Conservation (phyloP, 2,329 filamentous ascomycete genomes). For the Exophiala aquamarina region DNA sequence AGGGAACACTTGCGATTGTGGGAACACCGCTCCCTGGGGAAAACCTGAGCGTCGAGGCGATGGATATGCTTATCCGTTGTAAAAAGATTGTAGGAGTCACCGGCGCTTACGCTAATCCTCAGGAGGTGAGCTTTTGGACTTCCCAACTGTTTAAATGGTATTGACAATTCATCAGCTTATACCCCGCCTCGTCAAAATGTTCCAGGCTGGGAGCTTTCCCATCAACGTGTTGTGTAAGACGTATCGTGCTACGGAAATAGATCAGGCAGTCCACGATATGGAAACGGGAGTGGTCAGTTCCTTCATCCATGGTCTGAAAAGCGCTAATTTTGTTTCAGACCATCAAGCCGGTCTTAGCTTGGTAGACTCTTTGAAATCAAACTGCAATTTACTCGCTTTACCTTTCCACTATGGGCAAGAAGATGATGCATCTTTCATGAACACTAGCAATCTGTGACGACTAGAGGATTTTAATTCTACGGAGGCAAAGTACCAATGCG, state of each 20-base stretch:
- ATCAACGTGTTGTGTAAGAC: constrained; percentile 3
- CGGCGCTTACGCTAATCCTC: constrained; percentile 3
- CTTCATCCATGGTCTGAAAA: neutral
- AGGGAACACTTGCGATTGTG: constrained; percentile 3
- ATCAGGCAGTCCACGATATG: constrained; percentile 35
- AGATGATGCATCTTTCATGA: too few species aligned
- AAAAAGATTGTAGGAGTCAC: constrained; percentile 8
- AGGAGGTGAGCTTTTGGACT: neutral
- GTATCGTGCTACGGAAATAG: constrained; percentile 31
- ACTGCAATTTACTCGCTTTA: too few species aligned
- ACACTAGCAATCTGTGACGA: too few species aligned
- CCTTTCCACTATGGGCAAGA: too few species aligned
- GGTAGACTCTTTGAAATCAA: constrained; percentile 1
- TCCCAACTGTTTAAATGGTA: neutral
- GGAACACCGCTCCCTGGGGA: constrained; percentile 5
- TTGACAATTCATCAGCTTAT: constrained; percentile 4
- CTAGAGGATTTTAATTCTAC: too few species aligned
- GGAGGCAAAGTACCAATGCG: too few species aligned
- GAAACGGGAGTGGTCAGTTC: constrained; percentile 25
- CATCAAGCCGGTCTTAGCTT: constrained; percentile 5
- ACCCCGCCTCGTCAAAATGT: constrained; percentile 5
- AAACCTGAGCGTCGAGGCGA: neutral
- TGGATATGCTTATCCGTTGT: constrained; percentile 8
- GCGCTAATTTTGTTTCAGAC: neutral
- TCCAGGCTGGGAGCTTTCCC: constrained; percentile 1